These are phyloP conservation scores for Euphrasia confusa DNA, from an alignment of 257 asterid species.

Conservation along the genomic window DNA sequence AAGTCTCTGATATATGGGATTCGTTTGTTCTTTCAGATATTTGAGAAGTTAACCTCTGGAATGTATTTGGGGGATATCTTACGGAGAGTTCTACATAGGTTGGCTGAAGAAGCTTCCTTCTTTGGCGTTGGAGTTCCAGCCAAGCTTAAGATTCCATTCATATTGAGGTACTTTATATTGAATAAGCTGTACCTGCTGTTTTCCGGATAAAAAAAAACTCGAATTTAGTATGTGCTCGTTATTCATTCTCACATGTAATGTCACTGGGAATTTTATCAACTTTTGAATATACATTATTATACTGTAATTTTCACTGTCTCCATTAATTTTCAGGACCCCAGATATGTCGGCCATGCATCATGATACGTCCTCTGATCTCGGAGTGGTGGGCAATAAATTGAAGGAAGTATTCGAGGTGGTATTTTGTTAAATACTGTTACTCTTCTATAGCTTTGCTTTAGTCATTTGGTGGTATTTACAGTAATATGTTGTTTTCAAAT, in stretches of 20 bases:
- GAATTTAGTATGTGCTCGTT: no score
- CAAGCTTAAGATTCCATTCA: conserved; percentile 52
- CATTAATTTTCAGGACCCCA: background rate
- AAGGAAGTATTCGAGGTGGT: conserved; percentile 3
- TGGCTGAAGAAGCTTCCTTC: conserved; percentile 77
- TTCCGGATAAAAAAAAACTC: no score
- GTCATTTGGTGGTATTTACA: background rate
- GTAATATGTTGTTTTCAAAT: background rate
- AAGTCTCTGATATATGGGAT: background rate
- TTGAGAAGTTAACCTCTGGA: conserved; percentile 80
- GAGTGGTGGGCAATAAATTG: conserved; percentile 7
- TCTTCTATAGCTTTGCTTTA: background rate
- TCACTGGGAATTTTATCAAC: no score
- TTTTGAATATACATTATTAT: no score
- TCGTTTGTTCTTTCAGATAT: conserved; percentile 44
- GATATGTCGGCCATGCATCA: conserved; percentile 11
- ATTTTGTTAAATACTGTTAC: background rate
- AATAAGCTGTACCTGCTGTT: no score
- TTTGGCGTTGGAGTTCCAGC: conserved; percentile 81
- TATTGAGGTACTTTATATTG: conserved; percentile 44
- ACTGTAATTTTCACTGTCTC: background rate
- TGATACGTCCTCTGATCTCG: conserved; percentile 9
- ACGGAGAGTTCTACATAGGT: conserved; percentile 61
- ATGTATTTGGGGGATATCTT: conserved; percentile 92
- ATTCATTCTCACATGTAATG: no score